A percentile compares a stretch with the other conserved stretches of the same genome.
Evolutionary conservation across 768 basidiomycete genomes (phyloP).

Genomic region (Lactifluus echinatus): DNA sequence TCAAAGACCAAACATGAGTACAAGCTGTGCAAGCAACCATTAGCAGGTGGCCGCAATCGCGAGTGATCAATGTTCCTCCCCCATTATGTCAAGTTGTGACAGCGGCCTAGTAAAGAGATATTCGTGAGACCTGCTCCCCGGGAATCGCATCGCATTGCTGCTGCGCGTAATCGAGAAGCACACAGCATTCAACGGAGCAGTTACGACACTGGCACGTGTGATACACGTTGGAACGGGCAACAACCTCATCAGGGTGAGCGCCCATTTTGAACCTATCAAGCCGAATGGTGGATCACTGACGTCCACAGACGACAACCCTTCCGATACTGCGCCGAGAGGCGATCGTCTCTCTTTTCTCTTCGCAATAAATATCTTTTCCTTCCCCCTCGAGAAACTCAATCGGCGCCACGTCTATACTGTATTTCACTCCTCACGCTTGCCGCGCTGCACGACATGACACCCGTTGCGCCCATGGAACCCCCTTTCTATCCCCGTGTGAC

Average conservation of each 20-base stretch:
- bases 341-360: not conserved
- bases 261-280: not conserved
- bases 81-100: too few species aligned
- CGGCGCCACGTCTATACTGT: not conserved
- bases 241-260: not conserved
- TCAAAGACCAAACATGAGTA: not conserved
- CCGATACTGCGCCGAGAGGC: not conserved
- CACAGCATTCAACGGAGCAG: not conserved
- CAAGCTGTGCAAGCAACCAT: too few species aligned
- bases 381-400: not conserved
- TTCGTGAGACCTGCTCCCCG: not conserved
- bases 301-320: not conserved
- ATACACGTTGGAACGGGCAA: constrained; percentile 17
- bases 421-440: not conserved
- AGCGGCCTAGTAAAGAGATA: not conserved
- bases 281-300: not conserved
- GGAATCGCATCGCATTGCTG: not conserved
- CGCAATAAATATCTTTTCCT: not conserved
- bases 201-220: constrained; percentile 2
- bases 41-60: not conserved
- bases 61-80: not conserved
- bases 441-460: constrained; percentile 2
- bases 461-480: not conserved
- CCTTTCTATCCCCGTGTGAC: constrained; percentile 12
- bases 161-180: not conserved